Percentiles rank a stretch among this genome's conserved stretches.
Conservation (phyloP, 805 yeast species). For the Starmera quercuum region DNA sequence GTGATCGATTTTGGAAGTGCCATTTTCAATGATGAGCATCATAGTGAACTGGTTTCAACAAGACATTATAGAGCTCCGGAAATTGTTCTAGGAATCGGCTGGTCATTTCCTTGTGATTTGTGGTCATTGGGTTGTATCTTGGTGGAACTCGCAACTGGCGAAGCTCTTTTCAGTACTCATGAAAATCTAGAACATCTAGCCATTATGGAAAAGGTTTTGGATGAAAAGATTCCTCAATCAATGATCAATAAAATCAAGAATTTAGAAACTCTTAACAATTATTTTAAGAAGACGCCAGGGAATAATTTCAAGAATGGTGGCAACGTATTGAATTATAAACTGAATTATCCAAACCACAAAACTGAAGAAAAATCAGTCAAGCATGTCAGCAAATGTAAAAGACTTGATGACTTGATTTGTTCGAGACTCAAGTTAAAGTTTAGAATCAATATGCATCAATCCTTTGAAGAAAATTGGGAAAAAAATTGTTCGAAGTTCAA, state of each 20-base stretch:
- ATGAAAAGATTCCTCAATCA: conserved; percentile 36
- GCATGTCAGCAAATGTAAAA: conserved; percentile 31
- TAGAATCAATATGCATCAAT: conserved; percentile 15
- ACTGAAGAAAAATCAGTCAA: conserved; percentile 30
- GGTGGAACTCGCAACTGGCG: conserved; percentile 88
- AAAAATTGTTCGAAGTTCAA: conserved; percentile 20
- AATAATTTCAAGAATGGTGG: background rate
- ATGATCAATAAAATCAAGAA: conserved; percentile 21
- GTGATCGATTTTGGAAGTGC: conserved; percentile 98
- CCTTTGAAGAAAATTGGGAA: conserved; percentile 15
- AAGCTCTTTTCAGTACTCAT: conserved; percentile 89
- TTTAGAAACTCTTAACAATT: conserved; percentile 4
- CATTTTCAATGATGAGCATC: conserved; percentile 88
- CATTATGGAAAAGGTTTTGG: conserved; percentile 81
- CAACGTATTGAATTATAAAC: conserved; percentile 5
- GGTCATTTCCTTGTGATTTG: conserved; percentile 95
- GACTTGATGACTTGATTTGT: conserved; percentile 38
- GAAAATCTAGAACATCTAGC: conserved; percentile 93
- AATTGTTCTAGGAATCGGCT: conserved; percentile 86
- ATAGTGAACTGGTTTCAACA: conserved; percentile 85
- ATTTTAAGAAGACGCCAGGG: no score
- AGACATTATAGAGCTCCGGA: conserved; percentile 98
- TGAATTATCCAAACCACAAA: conserved; percentile 30
- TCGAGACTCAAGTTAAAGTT: conserved; percentile 22
- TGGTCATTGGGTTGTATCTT: conserved; percentile 96